These are phyloP conservation scores for Kodamaea alishanica DNA, from an alignment of 1,139 yeast species.

Conservation along the genomic window DNA sequence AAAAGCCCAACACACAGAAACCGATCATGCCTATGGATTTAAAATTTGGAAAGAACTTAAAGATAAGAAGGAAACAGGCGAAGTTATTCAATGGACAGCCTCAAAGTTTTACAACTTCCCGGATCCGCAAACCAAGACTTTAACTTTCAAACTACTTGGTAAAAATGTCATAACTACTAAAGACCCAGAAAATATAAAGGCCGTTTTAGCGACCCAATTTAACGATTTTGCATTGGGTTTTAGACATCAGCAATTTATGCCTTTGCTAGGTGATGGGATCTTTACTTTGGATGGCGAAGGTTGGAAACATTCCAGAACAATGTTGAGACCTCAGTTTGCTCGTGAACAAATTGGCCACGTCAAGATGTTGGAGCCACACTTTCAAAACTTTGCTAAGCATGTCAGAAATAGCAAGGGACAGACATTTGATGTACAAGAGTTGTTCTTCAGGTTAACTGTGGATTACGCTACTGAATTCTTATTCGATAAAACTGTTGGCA, in stretches of 20 bases:
- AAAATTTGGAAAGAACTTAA: slow-evolving; percentile 4
- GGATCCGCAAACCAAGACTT: slow-evolving; percentile 4
- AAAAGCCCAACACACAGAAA: not conserved
- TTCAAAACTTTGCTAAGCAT: slow-evolving; percentile 35
- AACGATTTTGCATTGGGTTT: slow-evolving; percentile 50
- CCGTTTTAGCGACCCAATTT: slow-evolving; percentile 43
- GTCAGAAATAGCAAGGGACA: slow-evolving; percentile 22
- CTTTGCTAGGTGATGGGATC: slow-evolving; percentile 55
- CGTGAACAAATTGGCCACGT: slow-evolving; percentile 54
- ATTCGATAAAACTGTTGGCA: slow-evolving; percentile 35
- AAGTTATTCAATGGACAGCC: slow-evolving; percentile 8
- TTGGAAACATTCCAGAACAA: slow-evolving; percentile 56
- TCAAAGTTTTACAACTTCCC: slow-evolving; percentile 2
- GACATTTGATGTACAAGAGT: slow-evolving; percentile 34
- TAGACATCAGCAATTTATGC: slow-evolving; percentile 40
- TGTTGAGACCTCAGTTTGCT: slow-evolving; percentile 58
- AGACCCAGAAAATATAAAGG: slow-evolving; percentile 33
- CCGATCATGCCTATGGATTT: slow-evolving; percentile 12
- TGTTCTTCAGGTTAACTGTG: slow-evolving; percentile 36
- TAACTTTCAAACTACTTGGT: slow-evolving; percentile 19
- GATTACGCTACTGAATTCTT: slow-evolving; percentile 43
- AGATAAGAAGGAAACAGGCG: slow-evolving; percentile 11
- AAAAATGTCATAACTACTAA: slow-evolving; percentile 12
- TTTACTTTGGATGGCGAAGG: slow-evolving; percentile 54
- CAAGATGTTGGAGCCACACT: slow-evolving; percentile 45